Conservation (phyloP, 306 rosid species). For the Cajanus cajan region DNA sequence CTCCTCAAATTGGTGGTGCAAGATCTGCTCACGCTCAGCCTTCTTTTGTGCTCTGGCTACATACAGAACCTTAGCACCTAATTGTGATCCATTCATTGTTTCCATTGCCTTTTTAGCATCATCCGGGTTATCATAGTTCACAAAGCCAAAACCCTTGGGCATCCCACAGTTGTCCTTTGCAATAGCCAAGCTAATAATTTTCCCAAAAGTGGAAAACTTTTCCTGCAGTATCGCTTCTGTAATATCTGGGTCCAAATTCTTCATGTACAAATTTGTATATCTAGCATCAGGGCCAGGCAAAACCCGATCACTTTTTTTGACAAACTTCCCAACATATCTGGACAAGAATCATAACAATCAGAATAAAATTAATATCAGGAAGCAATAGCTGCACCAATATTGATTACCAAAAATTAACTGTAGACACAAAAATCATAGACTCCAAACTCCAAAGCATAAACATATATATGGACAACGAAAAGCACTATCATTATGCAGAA, state of each 20-base stretch:
- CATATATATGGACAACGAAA: background rate
- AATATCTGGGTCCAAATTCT: slow-evolving; percentile 68
- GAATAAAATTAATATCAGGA: slow-evolving; percentile 3
- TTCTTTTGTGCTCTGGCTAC: slow-evolving; percentile 88
- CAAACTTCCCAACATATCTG: slow-evolving; percentile 80
- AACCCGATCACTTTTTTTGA: slow-evolving; percentile 63
- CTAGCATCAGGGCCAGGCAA: slow-evolving; percentile 52
- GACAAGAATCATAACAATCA: slow-evolving; percentile 14
- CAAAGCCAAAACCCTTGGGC: slow-evolving; percentile 82
- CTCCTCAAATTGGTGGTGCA: slow-evolving; percentile 69
- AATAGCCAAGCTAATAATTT: slow-evolving; percentile 63
- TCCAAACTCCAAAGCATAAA: slow-evolving; percentile 19
- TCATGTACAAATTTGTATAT: slow-evolving; percentile 77
- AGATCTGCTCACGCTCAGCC: slow-evolving; percentile 77
- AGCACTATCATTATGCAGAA: background rate
- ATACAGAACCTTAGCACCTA: slow-evolving; percentile 77
- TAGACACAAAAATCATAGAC: background rate
- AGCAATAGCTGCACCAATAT: slow-evolving; percentile 4
- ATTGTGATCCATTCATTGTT: slow-evolving; percentile 61
- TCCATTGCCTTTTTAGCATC: slow-evolving; percentile 82
- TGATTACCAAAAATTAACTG: background rate
- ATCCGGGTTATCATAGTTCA: slow-evolving; percentile 67
- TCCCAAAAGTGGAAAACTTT: slow-evolving; percentile 69
- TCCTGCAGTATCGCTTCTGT: slow-evolving; percentile 57
- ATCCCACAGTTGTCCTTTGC: slow-evolving; percentile 58